Evolutionary conservation across 441 rosid genomes (phyloP).

Genomic region (Brassica balearica): DNA sequence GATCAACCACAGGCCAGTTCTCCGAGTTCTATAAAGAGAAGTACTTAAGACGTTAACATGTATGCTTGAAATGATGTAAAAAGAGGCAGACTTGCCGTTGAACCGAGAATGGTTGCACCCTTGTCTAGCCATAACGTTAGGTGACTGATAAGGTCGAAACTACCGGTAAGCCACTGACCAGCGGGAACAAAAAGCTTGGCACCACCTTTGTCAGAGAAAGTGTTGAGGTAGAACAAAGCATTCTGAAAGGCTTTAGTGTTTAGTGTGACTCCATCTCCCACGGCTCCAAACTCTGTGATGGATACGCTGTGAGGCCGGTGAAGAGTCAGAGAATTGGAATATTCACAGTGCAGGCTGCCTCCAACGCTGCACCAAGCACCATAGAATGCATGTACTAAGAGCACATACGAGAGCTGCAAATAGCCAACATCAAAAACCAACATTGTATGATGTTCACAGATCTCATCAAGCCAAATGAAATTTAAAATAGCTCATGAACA

Average conservation of each 20-base stretch:
- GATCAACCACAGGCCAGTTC: no score
- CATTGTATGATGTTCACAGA: background rate
- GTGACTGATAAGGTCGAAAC: constrained; percentile 95
- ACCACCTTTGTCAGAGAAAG: constrained; percentile 95
- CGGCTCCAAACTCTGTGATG: constrained; percentile 94
- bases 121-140: constrained; percentile 89
- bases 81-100: constrained; percentile 58
- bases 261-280: constrained; percentile 94
- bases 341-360: constrained; percentile 63
- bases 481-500: background rate
- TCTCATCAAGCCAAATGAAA: constrained; percentile 30
- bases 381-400: constrained; percentile 65
- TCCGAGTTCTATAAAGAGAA: no score
- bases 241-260: constrained; percentile 98
- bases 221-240: constrained; percentile 95
- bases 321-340: constrained; percentile 45
- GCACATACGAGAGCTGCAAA: constrained; percentile 54
- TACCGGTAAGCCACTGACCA: constrained; percentile 97
- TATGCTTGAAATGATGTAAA: no score
- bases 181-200: constrained; percentile 97
- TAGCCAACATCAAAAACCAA: constrained; percentile 2
- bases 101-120: constrained; percentile 92
- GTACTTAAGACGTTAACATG: no score
- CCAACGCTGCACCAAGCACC: constrained; percentile 56
- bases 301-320: constrained; percentile 93